Evolutionary conservation across 2,329 filamentous ascomycete species (phyloP), one percentile per base, ranked within the genome.

Genomic region (Aspergillus terreus): DNA sequence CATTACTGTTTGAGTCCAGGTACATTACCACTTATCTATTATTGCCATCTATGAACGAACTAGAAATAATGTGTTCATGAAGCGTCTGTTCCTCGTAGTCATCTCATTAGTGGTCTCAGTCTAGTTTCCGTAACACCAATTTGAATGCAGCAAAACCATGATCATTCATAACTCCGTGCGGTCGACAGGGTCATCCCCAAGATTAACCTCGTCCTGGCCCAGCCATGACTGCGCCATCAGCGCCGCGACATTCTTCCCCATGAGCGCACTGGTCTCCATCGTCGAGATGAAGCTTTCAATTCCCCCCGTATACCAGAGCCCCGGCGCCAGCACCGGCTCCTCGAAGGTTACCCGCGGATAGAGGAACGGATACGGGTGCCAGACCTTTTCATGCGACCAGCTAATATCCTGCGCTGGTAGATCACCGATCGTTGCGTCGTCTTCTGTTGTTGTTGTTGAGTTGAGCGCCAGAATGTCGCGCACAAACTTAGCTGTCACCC

Each of bases 271-370:
- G 6, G 94, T 96, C 77, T 99, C 94, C 94, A 99, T 97, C 0
- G 91, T 96, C 9, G 88, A 94, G 60, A 97, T 95, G 68, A 99
- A 96, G 60, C 87, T 87, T 73, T 97, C 92, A 41, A 97, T 95
- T 0, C 80, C 81, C 47, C 77, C 76, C 4, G 82, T 84, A 61
- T 86, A 85, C 79, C 80, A 78, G 11, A 77, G 38, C 45, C 65
- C 58, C 3, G 65, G 64, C 5, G 69, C 84, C 3, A 96, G 67
- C 56, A 85, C 76, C 3, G 86, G 82, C 54, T 94, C 87, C 60
- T 96, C 90, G 68, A 97, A 99, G 0, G 88, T 92, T 0, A 91
- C 84, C 0, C 91, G 82, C 0, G 92, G 92, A n/a, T 85, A 82
- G 60, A 90, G 83, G 56, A 90, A 85, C 0, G 94, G 94, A 68